phyloP scores from a whole-genome alignment of 2,329 filamentous ascomycete species.

The Aureobasidium sp. region DNA sequence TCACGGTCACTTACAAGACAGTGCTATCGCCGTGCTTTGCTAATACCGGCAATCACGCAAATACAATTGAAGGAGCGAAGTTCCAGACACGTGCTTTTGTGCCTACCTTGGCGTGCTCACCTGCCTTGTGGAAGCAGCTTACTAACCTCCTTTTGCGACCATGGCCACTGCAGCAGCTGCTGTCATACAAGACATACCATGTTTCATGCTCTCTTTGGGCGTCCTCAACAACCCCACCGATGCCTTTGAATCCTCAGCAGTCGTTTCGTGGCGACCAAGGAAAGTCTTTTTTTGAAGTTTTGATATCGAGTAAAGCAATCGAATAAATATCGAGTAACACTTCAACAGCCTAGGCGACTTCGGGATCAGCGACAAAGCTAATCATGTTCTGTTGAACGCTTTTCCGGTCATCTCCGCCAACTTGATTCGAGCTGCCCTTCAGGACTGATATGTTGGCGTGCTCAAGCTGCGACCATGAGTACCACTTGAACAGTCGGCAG shows the following conservation, averaged over 20 bases:
- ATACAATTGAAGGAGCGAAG: neutral
- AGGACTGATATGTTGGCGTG: neutral
- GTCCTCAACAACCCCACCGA: too few relatives aligned
- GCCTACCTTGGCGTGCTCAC: too few relatives aligned
- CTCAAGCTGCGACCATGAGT: neutral
- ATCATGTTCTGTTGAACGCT: neutral
- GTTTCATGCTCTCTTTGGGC: too few relatives aligned
- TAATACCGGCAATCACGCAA: too few relatives aligned
- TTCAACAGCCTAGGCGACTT: neutral
- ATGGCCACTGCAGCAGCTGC: neutral
- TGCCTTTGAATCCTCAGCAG: too few relatives aligned
- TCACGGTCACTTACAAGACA: too few relatives aligned
- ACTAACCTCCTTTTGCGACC: neutral
- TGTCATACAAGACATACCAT: too few relatives aligned
- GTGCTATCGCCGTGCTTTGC: too few relatives aligned
- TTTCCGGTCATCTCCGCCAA: slow-evolving; percentile 6
- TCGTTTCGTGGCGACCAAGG: too few relatives aligned
- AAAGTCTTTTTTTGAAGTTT: too few relatives aligned
- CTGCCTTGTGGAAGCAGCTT: neutral
- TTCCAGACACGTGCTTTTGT: too few relatives aligned
- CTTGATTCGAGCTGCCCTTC: neutral
- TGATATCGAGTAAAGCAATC: slow-evolving; percentile 13
- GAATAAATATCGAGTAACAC: slow-evolving; percentile 12
- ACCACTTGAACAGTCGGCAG: neutral
- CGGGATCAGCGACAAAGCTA: slow-evolving; percentile 5